A percentile compares a stretch with the other conserved stretches of the same genome.
These are phyloP conservation scores for Solanum chilense DNA, from an alignment of 257 asterid species.

Conservation along the genomic window DNA sequence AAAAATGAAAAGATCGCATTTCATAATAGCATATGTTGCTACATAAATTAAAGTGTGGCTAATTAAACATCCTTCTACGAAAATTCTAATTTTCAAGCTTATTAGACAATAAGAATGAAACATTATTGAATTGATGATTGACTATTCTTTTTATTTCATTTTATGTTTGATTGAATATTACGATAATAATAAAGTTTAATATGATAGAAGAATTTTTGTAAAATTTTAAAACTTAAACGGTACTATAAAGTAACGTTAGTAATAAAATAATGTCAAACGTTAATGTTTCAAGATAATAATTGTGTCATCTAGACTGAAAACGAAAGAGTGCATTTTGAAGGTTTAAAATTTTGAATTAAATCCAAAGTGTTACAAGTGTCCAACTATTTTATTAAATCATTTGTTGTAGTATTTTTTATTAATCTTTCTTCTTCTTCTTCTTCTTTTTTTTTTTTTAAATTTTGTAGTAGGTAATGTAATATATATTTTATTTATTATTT, in stretches of 20 bases:
- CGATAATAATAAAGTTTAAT: not conserved
- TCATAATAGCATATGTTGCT: not conserved
- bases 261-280: not conserved
- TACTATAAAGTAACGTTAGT: not conserved
- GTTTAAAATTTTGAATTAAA: not conserved
- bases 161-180: not conserved
- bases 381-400: not conserved
- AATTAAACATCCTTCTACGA: not conserved
- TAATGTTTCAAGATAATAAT: not conserved
- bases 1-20: not conserved
- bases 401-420: not conserved
- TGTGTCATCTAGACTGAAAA: not conserved
- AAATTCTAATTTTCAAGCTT: not conserved
- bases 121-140: not conserved
- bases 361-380: not conserved
- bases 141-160: not conserved
- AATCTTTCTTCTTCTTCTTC: not conserved
- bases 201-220: not conserved
- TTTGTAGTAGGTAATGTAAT: not conserved
- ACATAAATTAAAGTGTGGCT: not conserved
- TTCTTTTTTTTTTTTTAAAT: too few relatives aligned
- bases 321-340: not conserved
- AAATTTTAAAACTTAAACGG: not conserved
- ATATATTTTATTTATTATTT: not conserved
- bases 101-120: not conserved